Evolutionary conservation across 106 monocot genomes (phyloP).

Genomic region (Phalaenopsis equestris): DNA sequence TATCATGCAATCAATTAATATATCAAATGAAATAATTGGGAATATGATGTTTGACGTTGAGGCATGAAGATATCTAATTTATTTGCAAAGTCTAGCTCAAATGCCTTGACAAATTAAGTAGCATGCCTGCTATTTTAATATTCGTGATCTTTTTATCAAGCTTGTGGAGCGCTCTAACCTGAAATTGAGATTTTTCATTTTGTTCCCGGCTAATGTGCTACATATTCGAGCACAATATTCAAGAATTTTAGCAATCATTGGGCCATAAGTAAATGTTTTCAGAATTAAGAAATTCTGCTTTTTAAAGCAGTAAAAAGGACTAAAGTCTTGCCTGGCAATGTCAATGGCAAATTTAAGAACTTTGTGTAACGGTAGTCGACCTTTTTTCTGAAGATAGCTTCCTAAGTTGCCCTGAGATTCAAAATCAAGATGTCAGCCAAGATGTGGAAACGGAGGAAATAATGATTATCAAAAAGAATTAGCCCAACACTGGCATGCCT

Average conservation of each 20-base stretch:
- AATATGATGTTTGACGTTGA: background rate
- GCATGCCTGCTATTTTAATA: too few species aligned
- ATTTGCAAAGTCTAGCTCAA: too few species aligned
- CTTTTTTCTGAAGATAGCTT: conserved; percentile 77
- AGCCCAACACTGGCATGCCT: background rate
- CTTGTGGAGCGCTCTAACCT: too few species aligned
- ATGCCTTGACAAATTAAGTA: too few species aligned
- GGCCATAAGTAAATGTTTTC: background rate
- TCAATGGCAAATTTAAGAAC: conserved; percentile 73
- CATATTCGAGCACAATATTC: too few species aligned
- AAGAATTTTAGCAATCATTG: background rate
- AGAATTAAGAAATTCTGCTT: background rate
- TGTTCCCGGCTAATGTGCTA: too few species aligned
- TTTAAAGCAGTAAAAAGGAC: background rate
- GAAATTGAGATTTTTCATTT: too few species aligned
- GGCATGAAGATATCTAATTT: background rate
- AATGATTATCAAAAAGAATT: background rate
- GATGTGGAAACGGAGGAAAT: background rate
- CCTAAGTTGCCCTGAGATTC: conserved; percentile 71
- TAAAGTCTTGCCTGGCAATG: conserved; percentile 70
- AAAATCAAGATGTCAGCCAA: conserved; percentile 1
- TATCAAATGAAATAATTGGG: background rate
- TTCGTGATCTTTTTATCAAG: too few species aligned
- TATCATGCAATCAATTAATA: background rate
- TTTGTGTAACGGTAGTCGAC: conserved; percentile 54